These are phyloP conservation scores for Jamesozyma jinghongensis DNA, from an alignment of 805 yeast genomes.

Conservation along the genomic window DNA sequence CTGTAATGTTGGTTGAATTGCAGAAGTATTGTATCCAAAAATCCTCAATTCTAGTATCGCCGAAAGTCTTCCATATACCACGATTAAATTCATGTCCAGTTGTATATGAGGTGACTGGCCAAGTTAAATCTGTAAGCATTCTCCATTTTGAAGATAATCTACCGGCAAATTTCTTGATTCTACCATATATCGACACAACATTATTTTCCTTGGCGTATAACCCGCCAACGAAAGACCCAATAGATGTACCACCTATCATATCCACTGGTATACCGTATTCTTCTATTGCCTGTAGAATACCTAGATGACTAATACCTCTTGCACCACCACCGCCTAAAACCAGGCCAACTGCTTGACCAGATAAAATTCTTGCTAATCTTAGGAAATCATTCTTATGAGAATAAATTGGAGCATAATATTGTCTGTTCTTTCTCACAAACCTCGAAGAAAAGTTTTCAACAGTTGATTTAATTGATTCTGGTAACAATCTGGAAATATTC, in stretches of 20 bases:
- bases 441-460: conserved; percentile 33
- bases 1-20: conserved; percentile 90
- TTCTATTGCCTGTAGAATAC: conserved; percentile 83
- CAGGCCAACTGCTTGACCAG: conserved; percentile 89
- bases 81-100: conserved; percentile 97
- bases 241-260: conserved; percentile 91
- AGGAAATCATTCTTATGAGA: conserved; percentile 80
- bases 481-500: conserved; percentile 25
- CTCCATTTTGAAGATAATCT: conserved; percentile 84
- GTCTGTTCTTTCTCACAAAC: conserved; percentile 19
- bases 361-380: conserved; percentile 77
- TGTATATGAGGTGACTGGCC: conserved; percentile 88
- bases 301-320: conserved; percentile 85
- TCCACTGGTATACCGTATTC: conserved; percentile 91
- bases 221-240: conserved; percentile 94
- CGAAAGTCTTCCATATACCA: conserved; percentile 95
- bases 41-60: conserved; percentile 87
- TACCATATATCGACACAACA: conserved; percentile 80
- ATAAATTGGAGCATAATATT: conserved; percentile 25
- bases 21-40: conserved; percentile 87
- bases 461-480: conserved; percentile 29
- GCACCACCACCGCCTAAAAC: conserved; percentile 99
- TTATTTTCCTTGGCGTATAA: conserved; percentile 88
- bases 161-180: conserved; percentile 77
- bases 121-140: conserved; percentile 71